Conservation (phyloP, 345 rosid species). For the Camelina neglecta region DNA sequence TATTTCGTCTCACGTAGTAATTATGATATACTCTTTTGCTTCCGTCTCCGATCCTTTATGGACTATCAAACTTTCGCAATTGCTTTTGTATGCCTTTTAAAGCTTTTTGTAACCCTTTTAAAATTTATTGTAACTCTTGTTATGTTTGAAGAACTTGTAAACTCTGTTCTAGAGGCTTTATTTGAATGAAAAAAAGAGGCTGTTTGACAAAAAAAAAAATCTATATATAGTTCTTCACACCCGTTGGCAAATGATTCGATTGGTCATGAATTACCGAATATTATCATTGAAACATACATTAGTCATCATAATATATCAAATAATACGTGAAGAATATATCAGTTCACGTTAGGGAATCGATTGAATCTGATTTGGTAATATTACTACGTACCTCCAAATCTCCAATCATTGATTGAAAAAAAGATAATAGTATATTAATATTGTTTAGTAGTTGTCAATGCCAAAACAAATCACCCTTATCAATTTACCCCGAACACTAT, state of each 20-base stretch:
- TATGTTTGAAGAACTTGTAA: too few relatives aligned
- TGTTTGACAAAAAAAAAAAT: too few relatives aligned
- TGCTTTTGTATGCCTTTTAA: too few relatives aligned
- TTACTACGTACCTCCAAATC: not conserved
- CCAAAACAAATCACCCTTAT: slow-evolving; percentile 13
- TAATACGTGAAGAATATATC: not conserved
- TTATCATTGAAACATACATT: not conserved
- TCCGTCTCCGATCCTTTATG: too few relatives aligned
- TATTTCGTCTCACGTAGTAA: too few relatives aligned
- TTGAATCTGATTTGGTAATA: not conserved
- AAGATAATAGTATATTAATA: too few relatives aligned
- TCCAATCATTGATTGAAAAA: not conserved
- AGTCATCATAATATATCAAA: not conserved
- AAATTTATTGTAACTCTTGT: too few relatives aligned
- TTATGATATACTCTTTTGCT: too few relatives aligned
- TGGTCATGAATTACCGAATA: not conserved
- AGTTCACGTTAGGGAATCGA: slow-evolving; percentile 1
- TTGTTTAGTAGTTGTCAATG: slow-evolving; percentile 3
- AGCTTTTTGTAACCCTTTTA: too few relatives aligned
- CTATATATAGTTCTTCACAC: not conserved
- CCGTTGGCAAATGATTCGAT: not conserved
- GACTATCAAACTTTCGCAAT: too few relatives aligned
- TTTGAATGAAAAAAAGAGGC: too few relatives aligned
- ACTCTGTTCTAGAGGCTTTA: too few relatives aligned
- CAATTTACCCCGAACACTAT: not conserved